These are phyloP conservation scores for Phytophthora europaea DNA, from an alignment of 352 stramenopile genomes.

Conservation along the genomic window DNA sequence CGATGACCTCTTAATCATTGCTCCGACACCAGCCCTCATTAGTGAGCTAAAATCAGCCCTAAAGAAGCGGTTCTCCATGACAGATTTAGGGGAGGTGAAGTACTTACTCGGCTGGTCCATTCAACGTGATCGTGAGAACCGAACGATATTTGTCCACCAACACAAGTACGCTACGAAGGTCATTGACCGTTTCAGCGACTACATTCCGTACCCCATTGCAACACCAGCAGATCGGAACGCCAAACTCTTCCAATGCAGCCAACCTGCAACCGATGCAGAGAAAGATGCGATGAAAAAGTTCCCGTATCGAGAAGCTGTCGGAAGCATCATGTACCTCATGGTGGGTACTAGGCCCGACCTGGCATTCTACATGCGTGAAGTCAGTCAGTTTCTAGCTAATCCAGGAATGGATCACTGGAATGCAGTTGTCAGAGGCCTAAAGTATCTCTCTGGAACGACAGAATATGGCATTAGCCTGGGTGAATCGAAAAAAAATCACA, in stretches of 20 bases:
- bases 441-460: too few relatives aligned
- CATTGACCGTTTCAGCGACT: too few relatives aligned
- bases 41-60: constrained; percentile 15
- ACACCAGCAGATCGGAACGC: constrained; percentile 19
- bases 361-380: constrained; percentile 25
- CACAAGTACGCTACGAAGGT: too few relatives aligned
- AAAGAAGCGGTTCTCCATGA: constrained; percentile 19
- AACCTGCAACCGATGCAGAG: not conserved
- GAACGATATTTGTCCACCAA: constrained; percentile 26
- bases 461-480: too few relatives aligned
- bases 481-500: too few relatives aligned
- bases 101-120: too few relatives aligned
- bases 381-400: constrained; percentile 27
- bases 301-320: constrained; percentile 18
- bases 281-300: not conserved
- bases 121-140: constrained; percentile 21
- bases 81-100: too few relatives aligned
- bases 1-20: constrained; percentile 20
- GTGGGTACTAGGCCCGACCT: constrained; percentile 16
- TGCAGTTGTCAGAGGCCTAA: too few relatives aligned
- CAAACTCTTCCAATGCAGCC: constrained; percentile 4
- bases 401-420: too few relatives aligned
- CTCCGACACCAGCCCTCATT: constrained; percentile 11
- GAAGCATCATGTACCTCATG: constrained; percentile 30
- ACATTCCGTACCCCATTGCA: constrained; percentile 11